Base-by-base conservation (phyloP, 1,139 yeast genomes). In the Candida sp. region DNA sequence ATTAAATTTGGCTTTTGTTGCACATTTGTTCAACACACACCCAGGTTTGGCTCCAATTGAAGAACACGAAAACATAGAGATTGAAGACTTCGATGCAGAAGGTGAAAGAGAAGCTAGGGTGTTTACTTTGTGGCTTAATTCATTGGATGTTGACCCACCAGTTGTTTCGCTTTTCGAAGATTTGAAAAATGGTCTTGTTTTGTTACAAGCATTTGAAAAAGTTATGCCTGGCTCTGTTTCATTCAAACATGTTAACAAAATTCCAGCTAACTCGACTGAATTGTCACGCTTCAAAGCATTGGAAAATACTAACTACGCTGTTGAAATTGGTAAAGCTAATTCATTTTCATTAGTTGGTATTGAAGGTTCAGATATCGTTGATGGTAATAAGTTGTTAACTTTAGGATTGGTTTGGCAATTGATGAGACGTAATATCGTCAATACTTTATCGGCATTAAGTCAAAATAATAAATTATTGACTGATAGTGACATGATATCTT, bases 101-200 rank as follows among this genome's bases (percentile, higher is more conserved):
- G 99, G 99, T 50, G 99, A 93, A 70, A 86, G 99, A 70, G 99
- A 93, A 71, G 99, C 99, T 1, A 82, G 99, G 63, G 99, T 93
- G 4, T 93, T 93, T 68, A 95, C 99, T 9, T 74, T 93, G 56
- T 93, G 99, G 99, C 81, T 93, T 60, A 93, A 93, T 67, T 89
- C 97, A 1, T 78, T 93, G 57, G 98, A 95, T 56, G 98, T 93
- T 15, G 95, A 91, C 50, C 98, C 98, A 25, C 88, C 97, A 22
- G 91, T 93, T 49, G 90, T 89, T 40, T 84, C 88, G 22, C 73
- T 93, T 56, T 93, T 93, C 57, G 98, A 93, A 66, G 99, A 93
- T 63, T 79, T 93, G 61, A 91, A 89, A 64, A 98, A 93, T 64
- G 99, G 99, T 49, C 81, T 84, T 45, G 80, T 89, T 2, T 73